These are phyloP conservation scores for Passiflora organensis DNA, from an alignment of 345 rosid species.

Conservation along the genomic window DNA sequence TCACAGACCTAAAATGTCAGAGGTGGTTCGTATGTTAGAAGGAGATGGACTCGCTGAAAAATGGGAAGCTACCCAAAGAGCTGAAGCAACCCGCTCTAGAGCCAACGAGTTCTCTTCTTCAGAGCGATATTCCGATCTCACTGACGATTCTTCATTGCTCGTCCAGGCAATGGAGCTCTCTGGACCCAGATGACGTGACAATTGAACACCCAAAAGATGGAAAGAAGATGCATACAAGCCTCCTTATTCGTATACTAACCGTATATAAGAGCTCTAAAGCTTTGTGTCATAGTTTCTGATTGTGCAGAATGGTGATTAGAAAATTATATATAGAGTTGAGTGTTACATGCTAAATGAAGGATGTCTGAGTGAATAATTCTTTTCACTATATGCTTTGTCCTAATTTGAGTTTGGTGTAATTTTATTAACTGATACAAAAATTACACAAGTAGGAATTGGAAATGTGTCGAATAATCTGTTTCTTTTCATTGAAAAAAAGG, in stretches of 20 bases:
- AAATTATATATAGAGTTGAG: constrained; percentile 28
- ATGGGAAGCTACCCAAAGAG: constrained; percentile 94
- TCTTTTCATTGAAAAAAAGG: too few relatives aligned
- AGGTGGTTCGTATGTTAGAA: constrained; percentile 92
- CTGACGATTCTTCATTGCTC: constrained; percentile 72
- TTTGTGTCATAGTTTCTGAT: constrained; percentile 19
- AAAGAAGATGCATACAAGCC: constrained; percentile 13
- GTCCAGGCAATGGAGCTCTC: constrained; percentile 93
- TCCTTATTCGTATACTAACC: constrained; percentile 28
- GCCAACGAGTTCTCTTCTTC: constrained; percentile 69
- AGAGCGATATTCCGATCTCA: constrained; percentile 79
- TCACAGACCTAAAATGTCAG: constrained; percentile 89
- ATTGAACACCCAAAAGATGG: background rate
- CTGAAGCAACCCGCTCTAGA: constrained; percentile 49
- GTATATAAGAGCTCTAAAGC: constrained; percentile 16
- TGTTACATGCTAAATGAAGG: too few relatives aligned
- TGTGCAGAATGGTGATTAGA: constrained; percentile 35
- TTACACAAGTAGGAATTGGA: too few relatives aligned
- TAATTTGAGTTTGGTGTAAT: too few relatives aligned
- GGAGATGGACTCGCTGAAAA: constrained; percentile 95
- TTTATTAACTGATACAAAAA: too few relatives aligned
- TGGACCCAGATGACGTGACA: constrained; percentile 86
- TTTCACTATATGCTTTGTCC: too few relatives aligned
- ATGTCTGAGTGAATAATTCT: too few relatives aligned
- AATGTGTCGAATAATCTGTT: too few relatives aligned